Evolutionary conservation across 108 stramenopile species (phyloP).

Genomic region (Mediolabrus comicus): DNA sequence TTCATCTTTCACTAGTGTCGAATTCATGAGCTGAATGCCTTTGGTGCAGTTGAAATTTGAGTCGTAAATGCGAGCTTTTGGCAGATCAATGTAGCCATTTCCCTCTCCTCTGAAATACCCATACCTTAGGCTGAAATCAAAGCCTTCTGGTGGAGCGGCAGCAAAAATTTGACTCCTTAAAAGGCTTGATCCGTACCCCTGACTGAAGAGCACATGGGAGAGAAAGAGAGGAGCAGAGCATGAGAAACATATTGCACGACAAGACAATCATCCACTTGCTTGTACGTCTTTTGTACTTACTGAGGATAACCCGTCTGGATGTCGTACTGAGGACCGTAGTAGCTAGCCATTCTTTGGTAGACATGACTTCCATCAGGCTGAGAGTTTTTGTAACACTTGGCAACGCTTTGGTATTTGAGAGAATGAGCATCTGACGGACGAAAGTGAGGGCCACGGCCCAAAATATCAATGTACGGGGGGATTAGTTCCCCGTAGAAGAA

Average conservation of each 20-base stretch:
- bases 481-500: conserved; percentile 81
- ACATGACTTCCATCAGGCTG: conserved; percentile 67
- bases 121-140: conserved; percentile 26
- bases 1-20: conserved; percentile 41
- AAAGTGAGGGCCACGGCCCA: conserved; percentile 73
- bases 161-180: conserved; percentile 38
- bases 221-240: background rate
- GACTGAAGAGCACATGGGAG: background rate
- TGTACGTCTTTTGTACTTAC: background rate
- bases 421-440: conserved; percentile 54
- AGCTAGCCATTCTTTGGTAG: conserved; percentile 75
- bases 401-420: conserved; percentile 51
- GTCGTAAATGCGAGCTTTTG: conserved; percentile 58
- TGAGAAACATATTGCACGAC: background rate
- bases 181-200: conserved; percentile 59
- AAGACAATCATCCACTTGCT: background rate
- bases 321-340: conserved; percentile 83
- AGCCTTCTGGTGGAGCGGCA: conserved; percentile 29
- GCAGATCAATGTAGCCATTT: conserved; percentile 66
- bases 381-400: conserved; percentile 77
- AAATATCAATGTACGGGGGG: conserved; percentile 79
- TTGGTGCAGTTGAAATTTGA: conserved; percentile 80
- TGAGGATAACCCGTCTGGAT: conserved; percentile 74
- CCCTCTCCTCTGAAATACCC: conserved; percentile 47
- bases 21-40: conserved; percentile 72